A percentile compares a stretch with the other conserved stretches of the same genome.
Conservation (phyloP, 2,329 filamentous ascomycete genomes). For the Xylogone sp. region DNA sequence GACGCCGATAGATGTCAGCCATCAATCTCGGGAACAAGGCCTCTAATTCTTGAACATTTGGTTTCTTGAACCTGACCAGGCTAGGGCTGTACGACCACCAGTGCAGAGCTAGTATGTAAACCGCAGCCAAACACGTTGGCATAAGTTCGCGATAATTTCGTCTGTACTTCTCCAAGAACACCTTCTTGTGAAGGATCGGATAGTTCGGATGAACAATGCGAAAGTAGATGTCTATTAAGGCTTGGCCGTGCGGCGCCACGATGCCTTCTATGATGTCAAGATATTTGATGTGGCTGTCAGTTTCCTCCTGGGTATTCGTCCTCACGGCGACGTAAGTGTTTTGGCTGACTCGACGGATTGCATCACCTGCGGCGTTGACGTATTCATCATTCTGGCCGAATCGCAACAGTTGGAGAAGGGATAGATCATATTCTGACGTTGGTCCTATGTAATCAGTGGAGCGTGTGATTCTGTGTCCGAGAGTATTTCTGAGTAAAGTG, state of each 20-base stretch:
- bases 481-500: conserved; percentile 60
- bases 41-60: conserved; percentile 35
- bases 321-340: conserved; percentile 77
- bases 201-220: conserved; percentile 47
- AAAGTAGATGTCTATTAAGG: conserved; percentile 23
- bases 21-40: conserved; percentile 39
- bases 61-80: conserved; percentile 42
- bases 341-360: conserved; percentile 67
- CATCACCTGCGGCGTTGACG: conserved; percentile 58
- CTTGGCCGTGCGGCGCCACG: conserved; percentile 20
- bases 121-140: conserved; percentile 53
- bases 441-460: conserved; percentile 78
- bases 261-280: conserved; percentile 24
- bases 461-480: conserved; percentile 71
- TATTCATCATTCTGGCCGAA: conserved; percentile 79
- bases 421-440: conserved; percentile 78
- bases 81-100: conserved; percentile 58
- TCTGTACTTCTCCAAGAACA: conserved; percentile 58
- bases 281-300: conserved; percentile 21
- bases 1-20: conserved; percentile 42
- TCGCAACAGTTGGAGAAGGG: conserved; percentile 71
- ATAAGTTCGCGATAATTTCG: conserved; percentile 54
- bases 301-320: conserved; percentile 61
- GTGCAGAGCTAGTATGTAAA: conserved; percentile 58
- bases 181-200: conserved; percentile 52